A percentile compares a stretch with the other conserved stretches of the same genome.
Conservation (phyloP, 192 early-diverging fungal species). For the Linnemannia zychae region DNA sequence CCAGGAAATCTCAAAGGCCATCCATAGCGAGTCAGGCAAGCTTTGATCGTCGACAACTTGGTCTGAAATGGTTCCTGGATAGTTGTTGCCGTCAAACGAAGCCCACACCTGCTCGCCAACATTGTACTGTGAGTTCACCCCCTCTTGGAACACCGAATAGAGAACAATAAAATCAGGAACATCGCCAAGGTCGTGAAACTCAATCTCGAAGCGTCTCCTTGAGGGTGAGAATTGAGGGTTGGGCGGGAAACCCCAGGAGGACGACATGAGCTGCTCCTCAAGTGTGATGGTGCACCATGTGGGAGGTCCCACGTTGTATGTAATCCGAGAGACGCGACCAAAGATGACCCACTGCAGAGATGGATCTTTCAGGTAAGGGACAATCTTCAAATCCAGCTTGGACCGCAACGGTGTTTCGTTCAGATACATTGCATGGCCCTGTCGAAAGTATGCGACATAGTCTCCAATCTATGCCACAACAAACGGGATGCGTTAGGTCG, state of each 20-base stretch:
- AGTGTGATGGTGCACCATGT: slow-evolving; percentile 70
- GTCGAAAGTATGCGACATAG: slow-evolving; percentile 54
- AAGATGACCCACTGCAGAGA: slow-evolving; percentile 60
- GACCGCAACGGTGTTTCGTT: slow-evolving; percentile 53
- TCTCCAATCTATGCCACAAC: slow-evolving; percentile 39
- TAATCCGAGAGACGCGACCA: slow-evolving; percentile 67
- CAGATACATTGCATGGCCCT: slow-evolving; percentile 54
- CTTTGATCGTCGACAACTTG: slow-evolving; percentile 57
- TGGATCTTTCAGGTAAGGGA: slow-evolving; percentile 40
- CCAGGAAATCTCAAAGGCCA: slow-evolving; percentile 65
- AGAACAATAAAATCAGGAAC: slow-evolving; percentile 80
- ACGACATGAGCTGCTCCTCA: slow-evolving; percentile 60
- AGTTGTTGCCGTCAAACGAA: slow-evolving; percentile 74
- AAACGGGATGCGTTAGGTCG: neutral
- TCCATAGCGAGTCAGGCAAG: slow-evolving; percentile 64
- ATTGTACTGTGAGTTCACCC: slow-evolving; percentile 61
- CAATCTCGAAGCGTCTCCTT: slow-evolving; percentile 60
- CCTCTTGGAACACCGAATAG: slow-evolving; percentile 70
- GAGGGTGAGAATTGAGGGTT: slow-evolving; percentile 43
- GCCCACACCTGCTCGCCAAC: slow-evolving; percentile 71
- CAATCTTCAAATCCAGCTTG: slow-evolving; percentile 40
- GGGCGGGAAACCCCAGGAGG: slow-evolving; percentile 34
- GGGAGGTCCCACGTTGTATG: slow-evolving; percentile 78
- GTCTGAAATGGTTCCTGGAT: slow-evolving; percentile 67
- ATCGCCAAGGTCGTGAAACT: slow-evolving; percentile 80